These are phyloP conservation scores for Naumovozyma baii DNA, from an alignment of 805 yeast genomes.

Conservation along the genomic window DNA sequence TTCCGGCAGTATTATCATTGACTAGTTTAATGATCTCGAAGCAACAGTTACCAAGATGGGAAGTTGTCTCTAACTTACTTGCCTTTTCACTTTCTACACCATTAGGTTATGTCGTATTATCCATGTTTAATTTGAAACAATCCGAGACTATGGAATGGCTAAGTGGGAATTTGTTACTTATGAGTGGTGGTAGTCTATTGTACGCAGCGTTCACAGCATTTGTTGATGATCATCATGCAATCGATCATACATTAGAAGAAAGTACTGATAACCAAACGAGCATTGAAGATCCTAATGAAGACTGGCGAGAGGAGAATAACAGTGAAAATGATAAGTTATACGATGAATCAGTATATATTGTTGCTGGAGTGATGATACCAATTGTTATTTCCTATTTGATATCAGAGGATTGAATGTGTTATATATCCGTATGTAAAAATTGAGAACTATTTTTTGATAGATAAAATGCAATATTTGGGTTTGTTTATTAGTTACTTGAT, in stretches of 20 bases:
- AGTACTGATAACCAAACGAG: neutral
- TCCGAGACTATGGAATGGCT: slow-evolving; percentile 24
- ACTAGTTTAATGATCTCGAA: slow-evolving; percentile 39
- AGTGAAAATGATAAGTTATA: slow-evolving; percentile 1
- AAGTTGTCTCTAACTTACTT: slow-evolving; percentile 39
- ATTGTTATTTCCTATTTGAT: slow-evolving; percentile 21
- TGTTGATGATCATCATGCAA: slow-evolving; percentile 12
- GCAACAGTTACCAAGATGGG: slow-evolving; percentile 31
- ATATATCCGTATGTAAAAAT: too few species aligned
- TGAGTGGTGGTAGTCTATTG: slow-evolving; percentile 30
- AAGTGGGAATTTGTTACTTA: slow-evolving; percentile 25
- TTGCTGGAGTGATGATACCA: slow-evolving; percentile 24
- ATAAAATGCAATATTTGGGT: neutral
- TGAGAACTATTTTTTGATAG: neutral
- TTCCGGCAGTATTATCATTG: slow-evolving; percentile 57
- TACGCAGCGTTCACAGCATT: slow-evolving; percentile 30
- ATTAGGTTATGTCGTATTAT: slow-evolving; percentile 22
- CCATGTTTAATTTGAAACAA: slow-evolving; percentile 18
- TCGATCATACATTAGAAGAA: too few species aligned
- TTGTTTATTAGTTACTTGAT: neutral
- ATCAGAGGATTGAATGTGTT: slow-evolving; percentile 6
- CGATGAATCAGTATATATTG: slow-evolving; percentile 18
- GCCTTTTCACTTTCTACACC: slow-evolving; percentile 30
- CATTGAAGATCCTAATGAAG: too few species aligned
- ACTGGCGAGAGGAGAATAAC: neutral